These are phyloP conservation scores for Aspergillus kassunensis DNA, from an alignment of 495 filamentous ascomycete species.

Conservation along the genomic window DNA sequence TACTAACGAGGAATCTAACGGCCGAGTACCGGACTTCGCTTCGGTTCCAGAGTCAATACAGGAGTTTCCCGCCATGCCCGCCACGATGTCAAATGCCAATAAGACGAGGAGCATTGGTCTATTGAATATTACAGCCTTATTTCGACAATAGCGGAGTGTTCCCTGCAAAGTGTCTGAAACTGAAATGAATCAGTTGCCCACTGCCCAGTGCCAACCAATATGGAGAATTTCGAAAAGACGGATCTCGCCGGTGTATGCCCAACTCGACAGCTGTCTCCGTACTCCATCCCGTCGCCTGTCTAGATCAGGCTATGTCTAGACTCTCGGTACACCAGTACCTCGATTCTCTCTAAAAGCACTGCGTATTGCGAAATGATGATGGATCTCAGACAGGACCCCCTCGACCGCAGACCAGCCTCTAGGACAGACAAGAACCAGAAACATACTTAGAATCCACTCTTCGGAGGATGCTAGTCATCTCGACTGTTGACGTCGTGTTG, in stretches of 20 bases:
- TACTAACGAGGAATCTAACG: no score
- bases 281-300: no score
- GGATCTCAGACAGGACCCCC: no score
- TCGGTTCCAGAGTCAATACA: not conserved
- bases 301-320: no score
- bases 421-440: no score
- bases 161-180: not conserved
- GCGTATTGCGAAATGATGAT: no score
- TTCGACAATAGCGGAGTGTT: not conserved
- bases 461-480: not conserved
- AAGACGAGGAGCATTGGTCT: not conserved
- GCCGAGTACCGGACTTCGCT: slow-evolving; percentile 18
- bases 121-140: not conserved
- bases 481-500: not conserved
- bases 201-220: no score
- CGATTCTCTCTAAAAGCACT: no score
- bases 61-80: not conserved
- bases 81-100: slow-evolving; percentile 4
- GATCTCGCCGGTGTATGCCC: not conserved
- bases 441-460: not conserved
- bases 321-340: no score
- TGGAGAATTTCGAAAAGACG: no score
- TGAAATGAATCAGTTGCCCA: not conserved
- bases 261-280: not conserved
- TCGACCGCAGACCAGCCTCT: no score